A percentile compares a stretch with the other conserved stretches of the same genome.
phyloP scores from a whole-genome alignment of 139 green algal genomes.

The Chlorella sp. region DNA sequence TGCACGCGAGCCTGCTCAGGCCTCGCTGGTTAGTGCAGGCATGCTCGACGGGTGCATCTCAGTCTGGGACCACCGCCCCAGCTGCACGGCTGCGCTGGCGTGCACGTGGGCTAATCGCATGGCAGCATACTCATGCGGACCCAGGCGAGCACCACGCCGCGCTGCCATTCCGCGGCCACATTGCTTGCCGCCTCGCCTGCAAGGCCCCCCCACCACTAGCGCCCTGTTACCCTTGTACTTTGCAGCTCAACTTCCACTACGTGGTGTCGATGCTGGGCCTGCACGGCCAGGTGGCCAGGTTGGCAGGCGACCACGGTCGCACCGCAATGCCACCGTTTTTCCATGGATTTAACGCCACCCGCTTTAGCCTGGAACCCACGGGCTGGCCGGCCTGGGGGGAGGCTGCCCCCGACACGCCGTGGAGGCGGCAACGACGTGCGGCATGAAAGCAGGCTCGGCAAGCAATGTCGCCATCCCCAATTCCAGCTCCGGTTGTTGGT shows the following conservation, averaged over 20 bases:
- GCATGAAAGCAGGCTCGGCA: too few relatives aligned
- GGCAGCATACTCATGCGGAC: conserved; percentile 12
- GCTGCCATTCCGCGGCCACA: background rate
- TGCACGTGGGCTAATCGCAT: background rate
- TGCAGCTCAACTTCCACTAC: conserved; percentile 17
- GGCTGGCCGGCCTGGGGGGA: background rate
- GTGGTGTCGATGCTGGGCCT: conserved; percentile 2
- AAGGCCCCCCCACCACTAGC: background rate
- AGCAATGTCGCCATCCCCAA: too few relatives aligned
- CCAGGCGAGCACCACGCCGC: background rate
- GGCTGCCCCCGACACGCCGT: background rate
- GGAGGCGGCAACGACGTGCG: background rate
- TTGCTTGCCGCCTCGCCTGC: background rate
- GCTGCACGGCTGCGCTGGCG: background rate
- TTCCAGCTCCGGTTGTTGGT: too few relatives aligned
- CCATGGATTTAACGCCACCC: background rate
- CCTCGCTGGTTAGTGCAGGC: background rate
- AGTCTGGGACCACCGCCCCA: conserved; percentile 6
- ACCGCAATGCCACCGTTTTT: background rate
- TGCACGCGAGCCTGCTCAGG: background rate
- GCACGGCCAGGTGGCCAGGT: conserved; percentile 1
- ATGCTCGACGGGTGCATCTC: background rate
- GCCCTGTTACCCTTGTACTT: background rate
- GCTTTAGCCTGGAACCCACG: background rate
- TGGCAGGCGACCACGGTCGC: background rate